Conservation (phyloP, 345 rosid species). For the Pistacia integerrima region DNA sequence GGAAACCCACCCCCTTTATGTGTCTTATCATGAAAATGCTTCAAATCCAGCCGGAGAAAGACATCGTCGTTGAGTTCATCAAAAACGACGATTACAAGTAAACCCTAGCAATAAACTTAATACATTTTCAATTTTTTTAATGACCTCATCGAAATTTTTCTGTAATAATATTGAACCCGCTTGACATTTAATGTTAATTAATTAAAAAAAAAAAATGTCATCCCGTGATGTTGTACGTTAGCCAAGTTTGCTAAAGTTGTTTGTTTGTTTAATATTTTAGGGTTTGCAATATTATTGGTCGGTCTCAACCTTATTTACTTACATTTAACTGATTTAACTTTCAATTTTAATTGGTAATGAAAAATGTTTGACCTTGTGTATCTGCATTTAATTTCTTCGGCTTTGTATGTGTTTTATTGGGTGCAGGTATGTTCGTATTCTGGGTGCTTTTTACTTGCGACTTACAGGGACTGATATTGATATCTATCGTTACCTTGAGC, state of each 20-base stretch:
- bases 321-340: background rate
- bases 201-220: no score
- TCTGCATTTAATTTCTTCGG: no score
- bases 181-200: no score
- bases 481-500: constrained; percentile 81
- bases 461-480: constrained; percentile 80
- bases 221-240: no score
- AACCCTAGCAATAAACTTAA: background rate
- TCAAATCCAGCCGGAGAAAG: constrained; percentile 94
- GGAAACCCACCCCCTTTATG: constrained; percentile 84
- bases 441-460: constrained; percentile 89
- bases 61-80: constrained; percentile 87
- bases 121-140: no score
- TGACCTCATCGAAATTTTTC: no score
- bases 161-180: no score
- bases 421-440: constrained; percentile 76
- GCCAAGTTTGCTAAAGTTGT: no score
- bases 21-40: constrained; percentile 88
- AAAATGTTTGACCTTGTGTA: no score
- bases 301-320: background rate
- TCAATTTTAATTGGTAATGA: background rate
- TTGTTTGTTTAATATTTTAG: background rate
- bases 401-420: background rate
- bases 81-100: constrained; percentile 95
- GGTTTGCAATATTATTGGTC: background rate